These are phyloP conservation scores for Chlorella sp. DNA, from an alignment of 139 green algal species.

Conservation along the genomic window DNA sequence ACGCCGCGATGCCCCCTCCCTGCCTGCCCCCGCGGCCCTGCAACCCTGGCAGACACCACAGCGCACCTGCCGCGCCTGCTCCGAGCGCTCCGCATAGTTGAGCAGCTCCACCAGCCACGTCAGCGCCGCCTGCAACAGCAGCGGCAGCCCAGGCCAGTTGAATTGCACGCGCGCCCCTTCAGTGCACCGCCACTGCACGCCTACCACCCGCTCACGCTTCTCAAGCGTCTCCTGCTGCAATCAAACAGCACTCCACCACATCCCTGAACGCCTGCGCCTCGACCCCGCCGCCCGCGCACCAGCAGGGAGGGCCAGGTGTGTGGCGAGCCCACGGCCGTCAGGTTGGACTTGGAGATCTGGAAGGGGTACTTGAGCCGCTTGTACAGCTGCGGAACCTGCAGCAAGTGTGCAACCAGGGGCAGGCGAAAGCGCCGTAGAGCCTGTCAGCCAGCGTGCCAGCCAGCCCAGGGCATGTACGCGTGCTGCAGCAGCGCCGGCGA, in stretches of 20 bases:
- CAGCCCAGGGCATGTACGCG: too few relatives aligned
- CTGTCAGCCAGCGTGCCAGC: too few relatives aligned
- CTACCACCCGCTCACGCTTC: too few relatives aligned
- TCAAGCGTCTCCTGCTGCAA: too few relatives aligned
- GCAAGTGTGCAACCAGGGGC: neutral
- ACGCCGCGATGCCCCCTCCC: neutral
- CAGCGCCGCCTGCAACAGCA: conserved; percentile 64
- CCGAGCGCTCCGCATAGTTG: conserved; percentile 81
- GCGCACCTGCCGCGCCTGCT: conserved; percentile 32
- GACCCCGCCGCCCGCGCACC: too few relatives aligned
- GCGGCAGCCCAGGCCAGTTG: too few relatives aligned
- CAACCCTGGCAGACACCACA: neutral
- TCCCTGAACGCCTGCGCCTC: too few relatives aligned
- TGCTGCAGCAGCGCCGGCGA: neutral
- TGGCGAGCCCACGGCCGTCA: conserved; percentile 90
- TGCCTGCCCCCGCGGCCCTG: neutral
- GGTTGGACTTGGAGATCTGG: conserved; percentile 86
- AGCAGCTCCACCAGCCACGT: conserved; percentile 94
- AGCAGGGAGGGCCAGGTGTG: conserved; percentile 91
- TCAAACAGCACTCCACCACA: too few relatives aligned
- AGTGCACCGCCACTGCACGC: too few relatives aligned
- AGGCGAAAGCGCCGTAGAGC: neutral
- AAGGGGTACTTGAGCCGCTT: conserved; percentile 96
- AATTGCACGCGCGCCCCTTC: too few relatives aligned
- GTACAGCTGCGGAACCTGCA: conserved; percentile 85